These are phyloP conservation scores for Mucor ambiguus DNA, from an alignment of 371 early-diverging fungal genomes.

Conservation along the genomic window DNA sequence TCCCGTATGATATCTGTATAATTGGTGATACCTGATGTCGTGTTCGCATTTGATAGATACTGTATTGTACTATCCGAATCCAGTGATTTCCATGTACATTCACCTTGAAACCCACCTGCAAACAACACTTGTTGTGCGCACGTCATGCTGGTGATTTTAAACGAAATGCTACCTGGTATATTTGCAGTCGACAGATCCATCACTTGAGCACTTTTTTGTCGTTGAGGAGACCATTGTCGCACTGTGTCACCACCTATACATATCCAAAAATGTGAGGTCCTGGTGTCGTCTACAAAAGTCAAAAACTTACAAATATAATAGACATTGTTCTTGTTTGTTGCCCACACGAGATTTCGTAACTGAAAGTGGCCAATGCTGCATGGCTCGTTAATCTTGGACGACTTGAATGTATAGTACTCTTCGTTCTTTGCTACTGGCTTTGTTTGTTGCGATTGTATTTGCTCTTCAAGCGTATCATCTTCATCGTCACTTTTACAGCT, in stretches of 20 bases:
- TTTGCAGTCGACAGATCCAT: constrained; percentile 50
- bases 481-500: constrained; percentile 26
- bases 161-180: constrained; percentile 31
- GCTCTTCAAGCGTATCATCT: constrained; percentile 11
- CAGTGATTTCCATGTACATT: not conserved
- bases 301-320: constrained; percentile 60
- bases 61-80: not conserved
- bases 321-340: constrained; percentile 73
- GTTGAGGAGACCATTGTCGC: constrained; percentile 69
- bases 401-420: constrained; percentile 43
- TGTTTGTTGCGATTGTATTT: constrained; percentile 9
- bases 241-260: constrained; percentile 55
- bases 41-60: not conserved
- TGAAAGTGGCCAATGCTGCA: constrained; percentile 70
- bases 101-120: constrained; percentile 49
- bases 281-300: not conserved
- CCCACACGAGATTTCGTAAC: constrained; percentile 74
- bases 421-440: constrained; percentile 25
- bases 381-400: constrained; percentile 37
- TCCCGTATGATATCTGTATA: constrained; percentile 55
- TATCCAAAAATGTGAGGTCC: not conserved
- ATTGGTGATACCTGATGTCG: constrained; percentile 60
- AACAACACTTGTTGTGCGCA: constrained; percentile 56
- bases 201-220: constrained; percentile 43
- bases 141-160: constrained; percentile 64